These are phyloP conservation scores for Thecaphora thlaspeos DNA, from an alignment of 1,284 basidiomycete species.

Conservation along the genomic window DNA sequence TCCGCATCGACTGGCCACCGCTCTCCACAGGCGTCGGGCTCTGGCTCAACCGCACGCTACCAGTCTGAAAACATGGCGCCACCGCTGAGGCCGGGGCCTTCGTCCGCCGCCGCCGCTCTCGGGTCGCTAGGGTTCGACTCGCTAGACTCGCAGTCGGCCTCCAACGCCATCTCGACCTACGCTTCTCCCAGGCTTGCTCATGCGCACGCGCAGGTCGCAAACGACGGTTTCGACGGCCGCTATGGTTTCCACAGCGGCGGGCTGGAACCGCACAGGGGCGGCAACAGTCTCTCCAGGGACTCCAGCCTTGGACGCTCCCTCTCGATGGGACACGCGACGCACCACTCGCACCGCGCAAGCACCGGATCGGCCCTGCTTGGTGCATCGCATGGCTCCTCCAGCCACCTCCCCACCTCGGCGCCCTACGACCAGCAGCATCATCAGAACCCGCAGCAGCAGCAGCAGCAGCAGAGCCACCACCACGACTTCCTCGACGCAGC, in stretches of 20 bases:
- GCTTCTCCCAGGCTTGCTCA: background rate
- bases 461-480: too few species aligned
- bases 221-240: too few species aligned
- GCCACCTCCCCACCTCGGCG: background rate
- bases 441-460: too few species aligned
- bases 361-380: background rate
- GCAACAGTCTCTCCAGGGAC: conserved; percentile 5
- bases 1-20: background rate
- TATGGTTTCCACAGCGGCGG: too few species aligned
- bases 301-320: conserved; percentile 24
- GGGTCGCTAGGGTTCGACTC: conserved; percentile 1
- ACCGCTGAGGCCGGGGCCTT: conserved; percentile 1
- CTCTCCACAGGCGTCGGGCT: too few species aligned
- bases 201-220: background rate
- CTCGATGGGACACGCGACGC: conserved; percentile 33
- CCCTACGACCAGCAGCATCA: background rate
- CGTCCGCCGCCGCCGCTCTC: background rate
- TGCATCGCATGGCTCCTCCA: background rate
- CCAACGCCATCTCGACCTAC: background rate
- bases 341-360: conserved; percentile 7
- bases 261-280: too few species aligned
- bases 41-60: too few species aligned
- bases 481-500: too few species aligned
- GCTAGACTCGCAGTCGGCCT: background rate
- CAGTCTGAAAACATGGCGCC: background rate